Evolutionary conservation across 352 stramenopile genomes (phyloP).

Genomic region (Peronospora tabacina): DNA sequence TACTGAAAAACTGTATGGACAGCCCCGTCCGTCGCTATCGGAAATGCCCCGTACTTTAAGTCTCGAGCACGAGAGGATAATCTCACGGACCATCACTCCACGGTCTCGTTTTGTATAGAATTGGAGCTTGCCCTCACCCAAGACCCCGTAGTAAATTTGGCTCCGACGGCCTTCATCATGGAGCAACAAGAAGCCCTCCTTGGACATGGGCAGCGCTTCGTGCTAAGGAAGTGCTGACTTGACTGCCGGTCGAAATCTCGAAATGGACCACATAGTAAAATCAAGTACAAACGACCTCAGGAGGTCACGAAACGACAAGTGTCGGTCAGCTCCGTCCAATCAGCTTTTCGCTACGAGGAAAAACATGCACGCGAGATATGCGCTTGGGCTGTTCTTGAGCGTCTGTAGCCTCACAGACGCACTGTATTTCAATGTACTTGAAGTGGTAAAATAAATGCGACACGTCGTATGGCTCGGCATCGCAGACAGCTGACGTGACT

Average conservation of each 20-base stretch:
- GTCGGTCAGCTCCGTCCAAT: slow-evolving; percentile 24
- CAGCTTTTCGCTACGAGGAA: slow-evolving; percentile 5
- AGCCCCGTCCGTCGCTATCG: slow-evolving; percentile 59
- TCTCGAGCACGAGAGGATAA: slow-evolving; percentile 61
- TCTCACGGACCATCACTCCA: slow-evolving; percentile 55
- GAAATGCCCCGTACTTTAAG: slow-evolving; percentile 73
- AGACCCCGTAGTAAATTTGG: slow-evolving; percentile 72
- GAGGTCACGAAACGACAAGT: slow-evolving; percentile 8
- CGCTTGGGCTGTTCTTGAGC: slow-evolving; percentile 17
- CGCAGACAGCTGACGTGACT: too few relatives aligned
- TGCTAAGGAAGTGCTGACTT: too few relatives aligned
- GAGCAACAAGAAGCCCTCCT: slow-evolving; percentile 73
- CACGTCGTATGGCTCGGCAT: slow-evolving; percentile 16
- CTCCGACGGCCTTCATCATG: slow-evolving; percentile 61
- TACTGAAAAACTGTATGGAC: slow-evolving; percentile 71
- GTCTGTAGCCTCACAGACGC: slow-evolving; percentile 17
- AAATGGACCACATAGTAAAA: neutral
- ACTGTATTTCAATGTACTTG: slow-evolving; percentile 57
- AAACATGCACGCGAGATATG: neutral
- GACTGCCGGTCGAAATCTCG: neutral
- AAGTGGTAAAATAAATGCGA: slow-evolving; percentile 24
- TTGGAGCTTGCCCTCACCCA: slow-evolving; percentile 65
- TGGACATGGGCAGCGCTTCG: too few relatives aligned
- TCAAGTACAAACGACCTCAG: neutral
- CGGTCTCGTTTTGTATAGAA: slow-evolving; percentile 60